phyloP scores from a whole-genome alignment of 148 eudicot genomes.

The Rhododendron griersonianum region DNA sequence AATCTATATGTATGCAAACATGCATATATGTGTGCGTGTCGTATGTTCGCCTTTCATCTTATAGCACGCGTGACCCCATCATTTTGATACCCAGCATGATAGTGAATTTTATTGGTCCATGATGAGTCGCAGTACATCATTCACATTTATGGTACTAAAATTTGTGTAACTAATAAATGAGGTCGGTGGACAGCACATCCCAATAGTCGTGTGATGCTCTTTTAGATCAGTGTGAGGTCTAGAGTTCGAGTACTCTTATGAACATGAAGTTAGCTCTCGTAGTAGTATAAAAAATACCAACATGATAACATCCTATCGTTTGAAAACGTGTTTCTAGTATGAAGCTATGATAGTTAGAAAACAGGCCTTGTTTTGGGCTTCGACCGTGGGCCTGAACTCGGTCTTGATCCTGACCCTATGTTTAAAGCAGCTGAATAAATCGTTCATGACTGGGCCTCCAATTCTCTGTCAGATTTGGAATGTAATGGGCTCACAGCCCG shows the following conservation, averaged over 20 bases:
- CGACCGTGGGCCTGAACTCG: not conserved
- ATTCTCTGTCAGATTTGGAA: not conserved
- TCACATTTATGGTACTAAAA: not conserved
- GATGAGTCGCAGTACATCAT: not conserved
- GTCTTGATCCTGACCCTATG: not conserved
- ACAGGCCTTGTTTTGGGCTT: not conserved
- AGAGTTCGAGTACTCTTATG: no score
- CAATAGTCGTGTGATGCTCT: not conserved
- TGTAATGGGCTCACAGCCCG: not conserved
- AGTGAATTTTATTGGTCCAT: not conserved
- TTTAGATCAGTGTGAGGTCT: no score
- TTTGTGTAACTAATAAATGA: not conserved
- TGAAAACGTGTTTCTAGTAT: no score
- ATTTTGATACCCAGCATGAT: not conserved
- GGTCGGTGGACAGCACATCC: not conserved
- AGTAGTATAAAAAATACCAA: not conserved
- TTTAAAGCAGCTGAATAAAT: not conserved
- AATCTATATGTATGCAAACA: no score
- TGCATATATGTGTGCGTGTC: no score
- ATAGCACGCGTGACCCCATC: not conserved
- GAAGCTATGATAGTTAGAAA: not conserved
- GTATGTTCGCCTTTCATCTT: not conserved
- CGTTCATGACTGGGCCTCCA: not conserved
- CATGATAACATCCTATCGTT: not conserved
- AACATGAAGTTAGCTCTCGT: no score